Percentiles rank a stretch among this genome's conserved stretches.
Conservation (phyloP, 2,329 filamentous ascomycete genomes). For the Ophiocordyceps sinensis region DNA sequence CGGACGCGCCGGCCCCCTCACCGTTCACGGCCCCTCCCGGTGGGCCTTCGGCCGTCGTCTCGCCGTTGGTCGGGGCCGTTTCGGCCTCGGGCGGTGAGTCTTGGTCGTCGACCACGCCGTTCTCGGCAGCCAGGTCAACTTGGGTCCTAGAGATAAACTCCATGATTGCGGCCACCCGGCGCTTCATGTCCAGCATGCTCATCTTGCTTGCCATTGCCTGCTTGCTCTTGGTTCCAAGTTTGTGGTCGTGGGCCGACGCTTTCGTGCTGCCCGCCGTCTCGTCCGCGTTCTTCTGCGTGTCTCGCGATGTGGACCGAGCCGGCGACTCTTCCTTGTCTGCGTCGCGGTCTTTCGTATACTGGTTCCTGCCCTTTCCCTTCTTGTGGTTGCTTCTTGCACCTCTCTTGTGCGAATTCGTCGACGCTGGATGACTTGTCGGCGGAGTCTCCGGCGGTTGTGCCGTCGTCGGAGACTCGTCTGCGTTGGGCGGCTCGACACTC, state of each 20-base stretch:
- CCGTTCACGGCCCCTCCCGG: slow-evolving; percentile 10
- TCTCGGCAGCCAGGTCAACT: slow-evolving; percentile 63
- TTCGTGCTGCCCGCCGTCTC: slow-evolving; percentile 21
- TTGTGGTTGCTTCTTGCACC: slow-evolving; percentile 46
- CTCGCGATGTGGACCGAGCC: slow-evolving; percentile 39
- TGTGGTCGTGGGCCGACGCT: slow-evolving; percentile 28
- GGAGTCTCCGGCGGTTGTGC: slow-evolving; percentile 24
- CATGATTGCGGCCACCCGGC: slow-evolving; percentile 68
- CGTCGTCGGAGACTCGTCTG: slow-evolving; percentile 13
- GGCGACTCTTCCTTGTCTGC: slow-evolving; percentile 41
- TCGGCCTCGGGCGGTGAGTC: slow-evolving; percentile 21
- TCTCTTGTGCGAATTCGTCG: slow-evolving; percentile 40
- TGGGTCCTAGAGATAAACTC: slow-evolving; percentile 86
- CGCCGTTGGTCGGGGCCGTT: slow-evolving; percentile 21
- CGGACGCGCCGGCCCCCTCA: slow-evolving; percentile 8
- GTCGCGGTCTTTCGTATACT: slow-evolving; percentile 68
- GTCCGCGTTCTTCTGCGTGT: slow-evolving; percentile 22
- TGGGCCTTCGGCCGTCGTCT: slow-evolving; percentile 9
- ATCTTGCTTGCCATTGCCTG: slow-evolving; percentile 47
- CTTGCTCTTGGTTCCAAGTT: slow-evolving; percentile 38
- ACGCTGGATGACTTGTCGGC: slow-evolving; percentile 27
- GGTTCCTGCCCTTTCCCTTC: slow-evolving; percentile 61
- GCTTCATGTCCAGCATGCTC: slow-evolving; percentile 78
- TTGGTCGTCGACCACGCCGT: slow-evolving; percentile 17
- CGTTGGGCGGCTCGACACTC: slow-evolving; percentile 13